These are phyloP conservation scores for Malus orientalis DNA, from an alignment of 306 rosid species.

Conservation along the genomic window DNA sequence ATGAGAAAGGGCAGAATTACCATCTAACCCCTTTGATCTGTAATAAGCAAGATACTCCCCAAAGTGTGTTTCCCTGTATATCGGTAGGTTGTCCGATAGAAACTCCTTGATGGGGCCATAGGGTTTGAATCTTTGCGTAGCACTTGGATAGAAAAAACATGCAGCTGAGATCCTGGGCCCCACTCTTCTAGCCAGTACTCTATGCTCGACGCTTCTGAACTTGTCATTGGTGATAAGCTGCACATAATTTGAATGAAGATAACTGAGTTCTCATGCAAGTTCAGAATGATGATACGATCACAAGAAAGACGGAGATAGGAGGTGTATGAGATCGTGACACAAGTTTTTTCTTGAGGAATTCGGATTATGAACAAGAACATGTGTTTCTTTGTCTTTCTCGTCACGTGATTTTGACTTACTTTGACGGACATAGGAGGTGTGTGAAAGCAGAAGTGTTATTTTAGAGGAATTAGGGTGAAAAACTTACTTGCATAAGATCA, in stretches of 20 bases:
- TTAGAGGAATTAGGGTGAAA: background rate
- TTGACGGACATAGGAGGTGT: no score
- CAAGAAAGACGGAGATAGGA: background rate
- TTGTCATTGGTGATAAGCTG: slow-evolving; percentile 75
- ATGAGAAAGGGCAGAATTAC: slow-evolving; percentile 48
- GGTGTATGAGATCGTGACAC: background rate
- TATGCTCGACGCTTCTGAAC: slow-evolving; percentile 67
- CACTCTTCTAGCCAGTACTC: slow-evolving; percentile 45
- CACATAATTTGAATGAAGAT: background rate
- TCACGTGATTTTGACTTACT: no score
- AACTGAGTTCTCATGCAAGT: background rate
- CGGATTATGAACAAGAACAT: no score
- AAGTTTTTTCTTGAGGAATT: background rate
- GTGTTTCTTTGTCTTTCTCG: no score
- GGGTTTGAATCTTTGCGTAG: slow-evolving; percentile 19
- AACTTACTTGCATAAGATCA: slow-evolving; percentile 62
- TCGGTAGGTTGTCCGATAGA: slow-evolving; percentile 38
- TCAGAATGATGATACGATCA: no score
- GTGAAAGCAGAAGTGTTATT: no score
- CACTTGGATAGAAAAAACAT: slow-evolving; percentile 61
- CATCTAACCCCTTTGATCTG: slow-evolving; percentile 63
- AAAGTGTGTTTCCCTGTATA: slow-evolving; percentile 46
- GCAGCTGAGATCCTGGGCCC: slow-evolving; percentile 71
- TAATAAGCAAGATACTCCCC: slow-evolving; percentile 48
- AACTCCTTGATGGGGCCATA: slow-evolving; percentile 57